phyloP scores from a whole-genome alignment of 139 green algal species.

The Chlamydomonas schloesseri region DNA sequence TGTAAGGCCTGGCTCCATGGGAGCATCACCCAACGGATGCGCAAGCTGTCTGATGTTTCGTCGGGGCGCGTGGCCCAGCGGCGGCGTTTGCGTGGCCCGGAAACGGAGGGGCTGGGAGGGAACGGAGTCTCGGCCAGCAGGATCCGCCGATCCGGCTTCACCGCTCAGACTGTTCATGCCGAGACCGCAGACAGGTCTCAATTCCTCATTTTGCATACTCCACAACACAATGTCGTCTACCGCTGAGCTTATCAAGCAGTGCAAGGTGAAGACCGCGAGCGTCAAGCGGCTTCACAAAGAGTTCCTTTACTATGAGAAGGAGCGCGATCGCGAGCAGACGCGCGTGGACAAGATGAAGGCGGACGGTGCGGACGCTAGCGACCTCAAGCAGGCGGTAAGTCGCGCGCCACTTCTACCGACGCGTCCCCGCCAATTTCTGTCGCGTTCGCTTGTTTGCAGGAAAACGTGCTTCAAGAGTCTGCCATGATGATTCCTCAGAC shows the following conservation, averaged over 20 bases:
- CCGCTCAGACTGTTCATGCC: too few relatives aligned
- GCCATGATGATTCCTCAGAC: conserved; percentile 92
- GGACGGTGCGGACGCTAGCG: conserved; percentile 72
- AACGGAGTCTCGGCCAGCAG: too few relatives aligned
- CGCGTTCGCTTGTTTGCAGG: conserved; percentile 62
- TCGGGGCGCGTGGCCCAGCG: too few relatives aligned
- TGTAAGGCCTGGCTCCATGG: too few relatives aligned
- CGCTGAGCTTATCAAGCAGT: conserved; percentile 32
- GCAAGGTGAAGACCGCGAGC: conserved; percentile 84
- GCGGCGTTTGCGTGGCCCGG: too few relatives aligned
- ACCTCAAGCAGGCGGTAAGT: conserved; percentile 90
- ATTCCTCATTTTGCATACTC: too few relatives aligned
- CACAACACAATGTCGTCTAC: conserved; percentile 20
- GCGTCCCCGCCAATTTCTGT: not conserved
- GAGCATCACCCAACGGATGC: too few relatives aligned
- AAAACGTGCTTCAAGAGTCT: conserved; percentile 89
- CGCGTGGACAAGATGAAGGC: conserved; percentile 82
- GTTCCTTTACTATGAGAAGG: conserved; percentile 82
- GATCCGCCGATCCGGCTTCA: too few relatives aligned
- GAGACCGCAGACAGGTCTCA: too few relatives aligned
- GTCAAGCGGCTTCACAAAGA: conserved; percentile 87
- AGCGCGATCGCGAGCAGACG: conserved; percentile 75
- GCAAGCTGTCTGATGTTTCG: too few relatives aligned
- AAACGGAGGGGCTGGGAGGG: too few relatives aligned
- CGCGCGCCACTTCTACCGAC: not conserved